These are phyloP conservation scores for Solanum microdontum DNA, from an alignment of 257 asterid species.

Conservation along the genomic window DNA sequence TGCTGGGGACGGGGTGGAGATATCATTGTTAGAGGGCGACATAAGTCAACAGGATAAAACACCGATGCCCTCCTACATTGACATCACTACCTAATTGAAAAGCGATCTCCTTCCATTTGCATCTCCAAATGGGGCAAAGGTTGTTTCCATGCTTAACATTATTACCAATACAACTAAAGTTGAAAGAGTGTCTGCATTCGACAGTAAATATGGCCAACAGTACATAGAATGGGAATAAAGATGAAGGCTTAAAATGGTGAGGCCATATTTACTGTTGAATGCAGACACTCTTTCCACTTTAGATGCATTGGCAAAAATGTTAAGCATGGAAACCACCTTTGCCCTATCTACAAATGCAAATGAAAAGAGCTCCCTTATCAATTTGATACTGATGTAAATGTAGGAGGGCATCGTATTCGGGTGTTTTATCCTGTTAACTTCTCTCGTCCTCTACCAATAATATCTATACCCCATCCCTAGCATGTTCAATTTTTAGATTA, in stretches of 20 bases:
- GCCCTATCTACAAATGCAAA: neutral
- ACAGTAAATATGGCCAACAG: neutral
- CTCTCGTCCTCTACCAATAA: neutral
- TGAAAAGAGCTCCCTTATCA: neutral
- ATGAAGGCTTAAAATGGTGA: neutral
- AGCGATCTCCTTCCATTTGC: too few species aligned
- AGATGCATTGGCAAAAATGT: neutral
- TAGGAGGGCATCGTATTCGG: neutral
- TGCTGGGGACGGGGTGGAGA: neutral
- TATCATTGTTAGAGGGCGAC: neutral
- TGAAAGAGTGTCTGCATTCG: neutral
- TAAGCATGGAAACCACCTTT: neutral
- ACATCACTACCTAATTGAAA: neutral
- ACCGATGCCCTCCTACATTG: neutral
- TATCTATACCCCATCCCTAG: neutral
- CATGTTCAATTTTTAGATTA: too few species aligned
- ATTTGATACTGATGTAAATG: neutral
- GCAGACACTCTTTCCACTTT: neutral
- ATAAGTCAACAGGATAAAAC: too few species aligned
- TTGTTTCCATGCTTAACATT: neutral
- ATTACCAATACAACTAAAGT: neutral
- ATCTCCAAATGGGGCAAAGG: too few species aligned
- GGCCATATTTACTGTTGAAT: neutral
- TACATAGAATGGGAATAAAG: neutral
- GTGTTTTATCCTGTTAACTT: neutral